These are phyloP conservation scores for Fusarium proliferatum DNA, from an alignment of 2,329 filamentous ascomycete genomes.

Conservation along the genomic window DNA sequence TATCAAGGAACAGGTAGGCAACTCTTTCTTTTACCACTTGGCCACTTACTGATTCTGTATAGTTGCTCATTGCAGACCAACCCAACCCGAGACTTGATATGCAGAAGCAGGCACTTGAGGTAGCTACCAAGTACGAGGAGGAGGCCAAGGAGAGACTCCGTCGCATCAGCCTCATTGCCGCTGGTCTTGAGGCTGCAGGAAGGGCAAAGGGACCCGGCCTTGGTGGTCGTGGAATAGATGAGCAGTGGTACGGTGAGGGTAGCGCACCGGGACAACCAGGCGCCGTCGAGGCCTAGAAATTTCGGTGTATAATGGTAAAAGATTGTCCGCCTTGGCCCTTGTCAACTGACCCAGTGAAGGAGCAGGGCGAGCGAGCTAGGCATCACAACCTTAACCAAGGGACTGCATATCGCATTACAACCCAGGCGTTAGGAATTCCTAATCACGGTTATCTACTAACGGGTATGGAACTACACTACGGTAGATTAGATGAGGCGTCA, in stretches of 20 bases:
- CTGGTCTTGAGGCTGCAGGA: constrained; percentile 74
- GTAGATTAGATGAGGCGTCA: constrained; percentile 35
- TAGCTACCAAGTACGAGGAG: constrained; percentile 77
- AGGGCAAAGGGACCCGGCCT: constrained; percentile 34
- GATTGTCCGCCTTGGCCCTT: not conserved
- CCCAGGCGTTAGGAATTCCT: constrained; percentile 42
- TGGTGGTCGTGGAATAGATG: constrained; percentile 39
- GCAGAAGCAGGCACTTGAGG: constrained; percentile 75
- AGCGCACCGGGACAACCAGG: constrained; percentile 10
- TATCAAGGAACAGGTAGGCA: constrained; percentile 75
- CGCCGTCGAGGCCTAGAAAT: constrained; percentile 22
- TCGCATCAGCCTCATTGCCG: constrained; percentile 78
- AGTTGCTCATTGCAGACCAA: constrained; percentile 79
- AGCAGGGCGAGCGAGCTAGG: not conserved
- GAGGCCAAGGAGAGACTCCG: constrained; percentile 81
- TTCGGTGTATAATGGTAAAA: not conserved
- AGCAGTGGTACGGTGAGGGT: constrained; percentile 51
- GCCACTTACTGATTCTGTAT: constrained; percentile 13
- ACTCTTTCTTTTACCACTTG: constrained; percentile 7
- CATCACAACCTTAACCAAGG: constrained; percentile 10
- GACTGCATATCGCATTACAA: constrained; percentile 27
- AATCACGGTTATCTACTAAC: constrained; percentile 38
- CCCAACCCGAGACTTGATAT: constrained; percentile 74
- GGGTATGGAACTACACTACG: constrained; percentile 20
- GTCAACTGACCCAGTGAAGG: not conserved